A percentile compares a stretch with the other conserved stretches of the same genome.
Evolutionary conservation across 768 basidiomycete species (phyloP).

Genomic region (Tremella yokohamensis): DNA sequence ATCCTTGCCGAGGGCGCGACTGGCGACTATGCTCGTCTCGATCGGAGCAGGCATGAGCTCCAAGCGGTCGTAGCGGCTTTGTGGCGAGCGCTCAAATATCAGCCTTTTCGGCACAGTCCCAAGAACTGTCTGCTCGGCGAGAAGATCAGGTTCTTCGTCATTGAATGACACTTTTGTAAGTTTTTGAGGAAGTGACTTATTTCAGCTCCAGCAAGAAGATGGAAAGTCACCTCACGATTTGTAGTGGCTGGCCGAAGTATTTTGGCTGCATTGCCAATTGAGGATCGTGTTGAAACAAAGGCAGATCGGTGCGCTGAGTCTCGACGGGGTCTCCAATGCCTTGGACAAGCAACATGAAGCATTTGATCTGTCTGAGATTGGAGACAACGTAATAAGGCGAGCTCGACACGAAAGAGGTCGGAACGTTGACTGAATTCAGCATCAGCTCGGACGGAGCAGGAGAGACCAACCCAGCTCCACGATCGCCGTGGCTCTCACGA

Average conservation of each 20-base stretch:
- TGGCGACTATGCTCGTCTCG: conserved; percentile 59
- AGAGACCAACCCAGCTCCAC: conserved; percentile 28
- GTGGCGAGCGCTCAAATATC: conserved; percentile 14
- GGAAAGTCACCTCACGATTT: conserved; percentile 21
- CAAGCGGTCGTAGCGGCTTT: conserved; percentile 12
- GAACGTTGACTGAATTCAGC: conserved; percentile 24
- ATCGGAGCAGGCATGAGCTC: conserved; percentile 62
- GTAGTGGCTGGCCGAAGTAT: conserved; percentile 8
- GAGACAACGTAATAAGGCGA: conserved; percentile 33
- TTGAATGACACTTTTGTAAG: conserved; percentile 12
- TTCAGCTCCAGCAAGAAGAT: not conserved
- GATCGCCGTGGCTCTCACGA: conserved; percentile 22
- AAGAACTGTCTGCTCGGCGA: conserved; percentile 3
- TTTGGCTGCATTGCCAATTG: conserved; percentile 8
- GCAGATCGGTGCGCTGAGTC: not conserved
- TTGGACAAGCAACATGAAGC: conserved; percentile 33
- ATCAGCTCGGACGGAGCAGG: not conserved
- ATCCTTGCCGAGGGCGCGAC: conserved; percentile 63
- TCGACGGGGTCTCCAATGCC: conserved; percentile 8
- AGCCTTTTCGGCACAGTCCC: not conserved
- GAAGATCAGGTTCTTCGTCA: conserved; percentile 23
- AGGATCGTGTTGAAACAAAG: conserved; percentile 33
- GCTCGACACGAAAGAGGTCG: conserved; percentile 21
- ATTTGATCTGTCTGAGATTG: conserved; percentile 39
- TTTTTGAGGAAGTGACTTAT: conserved; percentile 30